A percentile compares a stretch with the other conserved stretches of the same genome.
Conservation (phyloP, 768 basidiomycete genomes). For the Galerina marginata region DNA sequence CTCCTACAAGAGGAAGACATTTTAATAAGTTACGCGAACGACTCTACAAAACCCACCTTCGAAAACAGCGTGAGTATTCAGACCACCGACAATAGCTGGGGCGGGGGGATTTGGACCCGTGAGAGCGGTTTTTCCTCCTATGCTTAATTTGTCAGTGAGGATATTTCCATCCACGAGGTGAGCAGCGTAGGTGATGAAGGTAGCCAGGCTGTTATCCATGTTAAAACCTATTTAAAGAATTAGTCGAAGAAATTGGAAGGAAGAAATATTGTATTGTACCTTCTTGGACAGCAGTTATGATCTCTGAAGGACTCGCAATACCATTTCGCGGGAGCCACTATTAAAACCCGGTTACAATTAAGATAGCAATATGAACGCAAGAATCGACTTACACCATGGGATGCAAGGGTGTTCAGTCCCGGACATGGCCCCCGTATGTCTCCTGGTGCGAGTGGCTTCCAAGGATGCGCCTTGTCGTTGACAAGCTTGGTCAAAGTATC, state of each 20-base stretch:
- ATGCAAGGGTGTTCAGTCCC: slow-evolving; percentile 26
- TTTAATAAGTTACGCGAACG: neutral
- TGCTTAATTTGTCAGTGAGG: slow-evolving; percentile 23
- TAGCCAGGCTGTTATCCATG: slow-evolving; percentile 21
- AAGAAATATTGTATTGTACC: neutral
- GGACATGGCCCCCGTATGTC: slow-evolving; percentile 26
- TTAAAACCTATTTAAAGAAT: slow-evolving; percentile 11
- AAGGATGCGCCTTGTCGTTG: slow-evolving; percentile 25
- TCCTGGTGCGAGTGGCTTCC: slow-evolving; percentile 14
- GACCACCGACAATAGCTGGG: slow-evolving; percentile 26
- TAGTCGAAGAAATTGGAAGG: neutral
- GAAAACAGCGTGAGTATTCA: slow-evolving; percentile 25
- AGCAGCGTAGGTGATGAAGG: slow-evolving; percentile 4
- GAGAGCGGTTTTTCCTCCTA: slow-evolving; percentile 21
- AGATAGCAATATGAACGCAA: neutral
- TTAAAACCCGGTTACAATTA: neutral
- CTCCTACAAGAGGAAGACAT: neutral
- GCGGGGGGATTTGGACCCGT: slow-evolving; percentile 25
- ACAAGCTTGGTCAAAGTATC: slow-evolving; percentile 26
- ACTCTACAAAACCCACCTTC: slow-evolving; percentile 7
- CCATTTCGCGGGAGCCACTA: slow-evolving; percentile 15
- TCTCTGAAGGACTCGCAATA: slow-evolving; percentile 10
- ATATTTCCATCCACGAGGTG: slow-evolving; percentile 26
- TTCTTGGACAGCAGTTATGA: slow-evolving; percentile 16
- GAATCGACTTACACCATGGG: slow-evolving; percentile 22